Evolutionary conservation across 495 filamentous ascomycete genomes (phyloP), one percentile per base, ranked within the genome.

Genomic region (Penicillium cinerascens): DNA sequence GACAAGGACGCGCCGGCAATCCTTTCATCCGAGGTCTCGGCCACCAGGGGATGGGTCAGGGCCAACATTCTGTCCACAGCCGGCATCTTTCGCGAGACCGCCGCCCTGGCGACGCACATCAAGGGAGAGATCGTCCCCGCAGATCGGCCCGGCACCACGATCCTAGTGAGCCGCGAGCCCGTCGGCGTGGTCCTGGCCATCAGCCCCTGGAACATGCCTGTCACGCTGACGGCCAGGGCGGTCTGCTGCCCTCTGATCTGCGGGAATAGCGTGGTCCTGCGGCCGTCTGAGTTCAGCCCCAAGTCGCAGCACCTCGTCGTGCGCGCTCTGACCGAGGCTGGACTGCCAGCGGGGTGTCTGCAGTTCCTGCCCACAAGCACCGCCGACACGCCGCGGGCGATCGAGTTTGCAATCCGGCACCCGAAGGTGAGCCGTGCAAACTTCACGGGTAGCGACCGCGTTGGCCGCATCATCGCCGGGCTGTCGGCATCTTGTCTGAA

Each of bases 301-400:
- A 29, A 43, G 6, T 44, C 15, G 13, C 42, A 44, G n/a, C 45
- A 41, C 13, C 25, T 37, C 22, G 35, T 92, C 42, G 77, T 78
- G 21, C 74, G 74, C 9, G 51, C 82, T 45, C 73, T 91, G 46
- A 70, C 69, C 21, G 81, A 88, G 52, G 88, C 88, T 6, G 89
- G 89, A 22, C 73, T 82, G 5, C 78, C 78, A 0, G 52, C 56
- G 6, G 78, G 77, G 7, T 67, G 64, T 15, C 42, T 81, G 15
- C 79, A 77, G 43, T 54, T 77, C n/a, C 59, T 82, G 3, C 69
- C 60, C 44, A 58, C 68, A 47, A 67, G 62, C 10, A 58, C 66
- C 2, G 29, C 65, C 44, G 75, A 78, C 45, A 74, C 76, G 3
- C 59, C 69, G 0, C 64, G 61, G 15, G 63, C 78, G 11, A 74